These are phyloP conservation scores for Rhynchospora breviuscula DNA, from an alignment of 176 grass and related monocot species.

Conservation along the genomic window DNA sequence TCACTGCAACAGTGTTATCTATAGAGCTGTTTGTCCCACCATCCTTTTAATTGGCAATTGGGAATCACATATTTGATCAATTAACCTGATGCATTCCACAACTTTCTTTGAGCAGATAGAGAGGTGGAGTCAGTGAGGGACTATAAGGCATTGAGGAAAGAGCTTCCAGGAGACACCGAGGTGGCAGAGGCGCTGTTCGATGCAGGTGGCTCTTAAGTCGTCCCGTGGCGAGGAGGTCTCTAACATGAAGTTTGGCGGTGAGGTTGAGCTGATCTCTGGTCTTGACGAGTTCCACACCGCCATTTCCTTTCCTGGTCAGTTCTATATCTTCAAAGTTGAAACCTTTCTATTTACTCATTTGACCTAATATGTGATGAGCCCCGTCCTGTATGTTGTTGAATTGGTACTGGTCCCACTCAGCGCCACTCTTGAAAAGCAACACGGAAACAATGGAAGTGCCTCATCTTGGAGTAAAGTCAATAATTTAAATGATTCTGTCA, in stretches of 20 bases:
- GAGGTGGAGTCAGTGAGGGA: slow-evolving; percentile 78
- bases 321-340: slow-evolving; percentile 17
- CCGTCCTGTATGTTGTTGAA: neutral
- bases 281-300: slow-evolving; percentile 74
- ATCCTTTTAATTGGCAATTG: neutral
- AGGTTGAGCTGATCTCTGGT: slow-evolving; percentile 73
- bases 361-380: slow-evolving; percentile 44
- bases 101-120: too few species aligned
- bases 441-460: neutral
- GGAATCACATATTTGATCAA: too few species aligned
- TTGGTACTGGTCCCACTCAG: neutral
- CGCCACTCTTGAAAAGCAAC: neutral
- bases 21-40: neutral
- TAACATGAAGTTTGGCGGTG: slow-evolving; percentile 93
- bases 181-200: slow-evolving; percentile 95
- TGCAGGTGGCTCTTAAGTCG: slow-evolving; percentile 77
- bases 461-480: neutral
- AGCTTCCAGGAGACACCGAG: slow-evolving; percentile 66
- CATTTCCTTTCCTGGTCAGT: slow-evolving; percentile 81
- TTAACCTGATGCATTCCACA: too few species aligned
- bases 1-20: neutral
- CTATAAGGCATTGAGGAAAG: slow-evolving; percentile 74
- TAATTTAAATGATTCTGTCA: slow-evolving; percentile 2
- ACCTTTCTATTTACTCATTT: slow-evolving; percentile 58
- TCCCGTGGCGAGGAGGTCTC: slow-evolving; percentile 77